A percentile compares a stretch with the other conserved stretches of the same genome.
Evolutionary conservation across 495 filamentous ascomycete genomes (phyloP).

Genomic region (Cercophora samala): DNA sequence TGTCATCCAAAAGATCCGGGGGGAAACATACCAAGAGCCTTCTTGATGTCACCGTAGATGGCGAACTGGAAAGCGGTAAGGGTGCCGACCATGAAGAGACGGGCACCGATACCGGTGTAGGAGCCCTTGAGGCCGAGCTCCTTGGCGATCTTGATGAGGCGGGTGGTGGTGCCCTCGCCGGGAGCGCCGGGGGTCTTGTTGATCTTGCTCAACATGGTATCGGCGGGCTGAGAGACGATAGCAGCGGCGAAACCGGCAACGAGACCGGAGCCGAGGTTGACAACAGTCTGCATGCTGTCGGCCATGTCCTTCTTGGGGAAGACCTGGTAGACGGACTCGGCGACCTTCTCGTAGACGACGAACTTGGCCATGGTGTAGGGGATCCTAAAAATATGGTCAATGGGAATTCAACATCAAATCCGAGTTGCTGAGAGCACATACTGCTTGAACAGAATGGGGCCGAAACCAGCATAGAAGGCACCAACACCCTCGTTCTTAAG

Average conservation of each 20-base stretch:
- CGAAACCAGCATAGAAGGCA: constrained; percentile 93
- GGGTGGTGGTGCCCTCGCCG: constrained; percentile 86
- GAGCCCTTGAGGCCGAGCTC: constrained; percentile 89
- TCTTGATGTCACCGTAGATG: constrained; percentile 66
- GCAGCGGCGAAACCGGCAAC: constrained; percentile 97
- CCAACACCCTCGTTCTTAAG: constrained; percentile 77
- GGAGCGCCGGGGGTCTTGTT: constrained; percentile 98
- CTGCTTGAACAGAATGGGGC: constrained; percentile 94
- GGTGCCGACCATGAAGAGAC: constrained; percentile 78
- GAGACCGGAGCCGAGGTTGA: constrained; percentile 94
- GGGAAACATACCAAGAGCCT: constrained; percentile 13
- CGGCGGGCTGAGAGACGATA: constrained; percentile 93
- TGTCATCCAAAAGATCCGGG: neutral
- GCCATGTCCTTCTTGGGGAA: constrained; percentile 77
- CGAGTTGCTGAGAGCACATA: constrained; percentile 36
- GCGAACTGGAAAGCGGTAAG: constrained; percentile 93
- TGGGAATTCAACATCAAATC: neutral
- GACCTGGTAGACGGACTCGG: constrained; percentile 68
- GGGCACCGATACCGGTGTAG: constrained; percentile 88
- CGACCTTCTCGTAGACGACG: constrained; percentile 97
- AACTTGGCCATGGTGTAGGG: constrained; percentile 99
- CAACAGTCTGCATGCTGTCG: constrained; percentile 70
- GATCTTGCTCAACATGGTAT: constrained; percentile 99
- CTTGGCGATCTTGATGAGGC: constrained; percentile 92
- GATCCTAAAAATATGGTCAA: constrained; percentile 57